Evolutionary conservation across 495 filamentous ascomycete genomes (phyloP), one percentile per base, ranked within the genome.

Genomic region (Geopyxis carbonaria): DNA sequence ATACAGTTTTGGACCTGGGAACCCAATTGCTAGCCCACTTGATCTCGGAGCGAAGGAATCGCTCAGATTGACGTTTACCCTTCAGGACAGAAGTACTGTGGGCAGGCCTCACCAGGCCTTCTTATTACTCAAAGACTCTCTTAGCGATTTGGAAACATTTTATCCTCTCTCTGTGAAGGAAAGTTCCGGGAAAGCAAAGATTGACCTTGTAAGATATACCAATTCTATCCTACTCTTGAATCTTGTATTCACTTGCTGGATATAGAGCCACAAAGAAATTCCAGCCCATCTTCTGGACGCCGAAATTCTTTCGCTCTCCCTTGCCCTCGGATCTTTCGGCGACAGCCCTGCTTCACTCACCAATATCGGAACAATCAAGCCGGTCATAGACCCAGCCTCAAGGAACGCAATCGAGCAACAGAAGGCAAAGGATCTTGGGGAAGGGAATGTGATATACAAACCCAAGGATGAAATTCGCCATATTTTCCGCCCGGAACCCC

Each of bases 71-170:
- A 60, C 71, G 43, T 64, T 95, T 42, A 89, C 82, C 24, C 63
- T 82, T 4, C 78, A 76, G 50, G 81, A 94, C 59, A 75, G 70
- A 48, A 72, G 73, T 55, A 76, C 75, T 45, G 65, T 72, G 8
- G 86, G 80, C 60, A 70, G 79, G 38, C 82, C 89, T 43, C 89
- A 97, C 59, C 89, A 97, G 57, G 83, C 84, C 2, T 93, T 93
- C 61, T 68, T 97, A 13, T 66, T 85, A 4, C 61, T 95, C 27
- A 72, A 73, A 45, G 84, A 94, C 44, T 61, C 69, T 2, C 61
- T 67, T 13, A 76, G 72, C 20, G 78, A 79, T 15, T 64, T 95
- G 28, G 86, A 94, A 57, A 76, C 85, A n/a, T 86, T 85, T 0
- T 92, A 82, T 53, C 74, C 84, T 5, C 69, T 97, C 48, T 75